Evolutionary conservation across 1,284 basidiomycete species (phyloP), one percentile per base, ranked within the genome.

Genomic region (Trichosporon inkin): DNA sequence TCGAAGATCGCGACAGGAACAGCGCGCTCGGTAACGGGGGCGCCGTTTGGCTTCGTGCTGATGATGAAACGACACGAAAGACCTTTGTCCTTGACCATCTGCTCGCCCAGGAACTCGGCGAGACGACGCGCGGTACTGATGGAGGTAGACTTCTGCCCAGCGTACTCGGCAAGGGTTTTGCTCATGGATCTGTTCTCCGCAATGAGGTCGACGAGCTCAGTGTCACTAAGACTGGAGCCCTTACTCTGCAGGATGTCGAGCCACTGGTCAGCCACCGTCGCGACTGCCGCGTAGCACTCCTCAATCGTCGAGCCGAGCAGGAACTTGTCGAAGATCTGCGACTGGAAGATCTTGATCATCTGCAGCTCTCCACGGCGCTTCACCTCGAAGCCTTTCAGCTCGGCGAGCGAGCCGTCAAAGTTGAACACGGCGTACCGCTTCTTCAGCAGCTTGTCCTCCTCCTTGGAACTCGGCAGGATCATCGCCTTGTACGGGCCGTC

Each of bases 381-480:
- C 66, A 99, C 94, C 75, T 99, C 96, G 80, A 99, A 99, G 0
- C 96, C 96, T 74, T 99, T 99, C 69, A 99, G 81, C 75, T 99
- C 96, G 2, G 96, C 96, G 2, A 99, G 84, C 14, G 90, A 90
- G 1, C 96, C 96, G 71, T 99, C 95, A 66, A 93, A 90, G 71
- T 99, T 95, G 82, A 99, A 99, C n/a, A 99, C 96, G 5, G 96
- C 96, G 70, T 99, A 99, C 53, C 96, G 90, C 78, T 99, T 99
- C 83, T 99, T 99, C 71, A 99, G 81, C 65, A 99, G 78, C 75
- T 99, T 99, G 78, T 99, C 96, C 78, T 99, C 96, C 78, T 99
- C 96, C 73, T 99, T 99, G 3, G 95, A 99, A 7, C 93, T 96
- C 2, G 96, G 96, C 28, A 99, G 83, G 69, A 99, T 98, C 96